A percentile compares a stretch with the other conserved stretches of the same genome.
phyloP scores from a whole-genome alignment of 306 rosid genomes.

The Sechiopsis laciniata region DNA sequence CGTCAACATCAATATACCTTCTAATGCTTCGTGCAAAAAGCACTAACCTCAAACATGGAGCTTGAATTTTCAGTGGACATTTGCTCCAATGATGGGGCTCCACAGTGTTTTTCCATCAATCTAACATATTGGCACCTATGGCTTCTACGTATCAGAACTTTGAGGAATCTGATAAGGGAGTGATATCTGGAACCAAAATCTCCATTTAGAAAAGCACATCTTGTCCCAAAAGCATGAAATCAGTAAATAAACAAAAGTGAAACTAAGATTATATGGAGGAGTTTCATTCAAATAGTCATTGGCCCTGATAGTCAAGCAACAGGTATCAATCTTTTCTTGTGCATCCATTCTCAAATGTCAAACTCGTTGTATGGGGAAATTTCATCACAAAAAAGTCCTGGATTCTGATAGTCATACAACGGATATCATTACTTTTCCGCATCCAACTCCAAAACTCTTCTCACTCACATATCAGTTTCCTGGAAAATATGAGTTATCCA shows the following conservation, averaged over 20 bases:
- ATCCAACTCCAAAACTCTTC: background rate
- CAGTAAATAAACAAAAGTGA: constrained; percentile 13
- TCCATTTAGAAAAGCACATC: constrained; percentile 33
- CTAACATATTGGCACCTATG: constrained; percentile 42
- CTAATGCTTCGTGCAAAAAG: constrained; percentile 10
- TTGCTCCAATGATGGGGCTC: constrained; percentile 32
- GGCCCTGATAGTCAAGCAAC: background rate
- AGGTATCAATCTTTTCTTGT: background rate
- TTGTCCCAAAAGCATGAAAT: constrained; percentile 32
- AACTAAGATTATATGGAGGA: background rate
- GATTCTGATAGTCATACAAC: background rate
- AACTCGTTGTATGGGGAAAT: background rate
- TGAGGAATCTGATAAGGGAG: constrained; percentile 49
- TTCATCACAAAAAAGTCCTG: background rate
- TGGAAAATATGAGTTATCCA: background rate
- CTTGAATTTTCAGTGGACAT: constrained; percentile 24
- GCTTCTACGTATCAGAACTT: constrained; percentile 52
- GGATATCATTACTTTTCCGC: background rate
- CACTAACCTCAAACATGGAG: constrained; percentile 44
- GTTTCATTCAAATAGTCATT: background rate
- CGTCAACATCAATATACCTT: constrained; percentile 23
- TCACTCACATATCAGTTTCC: background rate
- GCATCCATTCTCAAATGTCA: background rate
- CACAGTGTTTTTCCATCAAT: constrained; percentile 74
- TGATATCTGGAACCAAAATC: constrained; percentile 47